Percentiles rank a stretch among this genome's conserved stretches.
phyloP scores from a whole-genome alignment of 495 filamentous ascomycete genomes.

The Neurospora sp. region DNA sequence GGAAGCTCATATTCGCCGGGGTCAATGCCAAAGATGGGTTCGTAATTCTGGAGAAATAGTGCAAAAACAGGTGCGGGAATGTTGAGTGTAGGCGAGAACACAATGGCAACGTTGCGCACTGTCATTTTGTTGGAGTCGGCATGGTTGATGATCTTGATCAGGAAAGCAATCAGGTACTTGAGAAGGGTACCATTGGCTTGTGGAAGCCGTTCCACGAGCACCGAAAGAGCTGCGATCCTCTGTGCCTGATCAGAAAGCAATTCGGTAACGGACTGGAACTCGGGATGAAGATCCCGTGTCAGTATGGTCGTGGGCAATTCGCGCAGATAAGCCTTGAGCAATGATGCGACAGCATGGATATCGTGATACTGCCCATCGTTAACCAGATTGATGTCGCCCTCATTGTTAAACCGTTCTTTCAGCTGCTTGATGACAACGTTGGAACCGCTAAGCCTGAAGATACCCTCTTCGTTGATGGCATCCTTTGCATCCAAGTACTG shows the following conservation, averaged over 20 bases:
- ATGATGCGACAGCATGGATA: conserved; percentile 88
- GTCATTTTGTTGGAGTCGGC: conserved; percentile 95
- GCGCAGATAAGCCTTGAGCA: conserved; percentile 88
- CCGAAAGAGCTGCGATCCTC: conserved; percentile 75
- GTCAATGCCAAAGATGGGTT: conserved; percentile 69
- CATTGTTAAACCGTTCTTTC: conserved; percentile 82
- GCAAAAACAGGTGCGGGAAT: conserved; percentile 93
- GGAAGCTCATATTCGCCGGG: conserved; percentile 47
- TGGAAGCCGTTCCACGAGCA: conserved; percentile 76
- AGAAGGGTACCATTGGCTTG: conserved; percentile 69
- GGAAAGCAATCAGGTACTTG: conserved; percentile 70
- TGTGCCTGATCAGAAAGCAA: conserved; percentile 54
- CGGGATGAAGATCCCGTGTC: conserved; percentile 78
- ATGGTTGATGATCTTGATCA: conserved; percentile 84
- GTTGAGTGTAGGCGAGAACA: conserved; percentile 97
- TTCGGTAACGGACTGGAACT: conserved; percentile 81
- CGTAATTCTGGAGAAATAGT: conserved; percentile 83
- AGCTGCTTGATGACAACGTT: conserved; percentile 88
- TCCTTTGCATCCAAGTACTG: conserved; percentile 83
- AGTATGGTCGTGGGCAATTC: conserved; percentile 86
- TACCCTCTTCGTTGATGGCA: conserved; percentile 81
- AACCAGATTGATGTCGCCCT: conserved; percentile 86
- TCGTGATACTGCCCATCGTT: conserved; percentile 81
- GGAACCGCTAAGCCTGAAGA: conserved; percentile 90
- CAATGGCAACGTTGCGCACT: conserved; percentile 92